Percentiles rank a stretch among this genome's conserved stretches.
These are phyloP conservation scores for Geranomyces variabilis DNA, from an alignment of 192 early-diverging fungal species.

Conservation along the genomic window DNA sequence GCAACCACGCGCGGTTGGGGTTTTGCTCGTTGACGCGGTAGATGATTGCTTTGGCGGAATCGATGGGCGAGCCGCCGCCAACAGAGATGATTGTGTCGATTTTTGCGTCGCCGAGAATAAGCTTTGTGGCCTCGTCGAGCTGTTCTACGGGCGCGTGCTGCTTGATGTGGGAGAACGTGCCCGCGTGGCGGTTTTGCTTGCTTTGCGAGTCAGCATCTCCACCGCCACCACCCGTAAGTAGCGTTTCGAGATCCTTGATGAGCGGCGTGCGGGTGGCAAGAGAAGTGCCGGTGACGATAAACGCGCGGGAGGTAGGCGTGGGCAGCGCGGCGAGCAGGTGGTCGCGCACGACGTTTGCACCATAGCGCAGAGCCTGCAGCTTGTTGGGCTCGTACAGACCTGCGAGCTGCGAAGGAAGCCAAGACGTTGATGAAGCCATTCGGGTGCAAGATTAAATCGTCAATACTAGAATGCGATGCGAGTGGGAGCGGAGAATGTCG, in stretches of 20 bases:
- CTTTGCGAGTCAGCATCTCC: too few relatives aligned
- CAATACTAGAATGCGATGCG: too few relatives aligned
- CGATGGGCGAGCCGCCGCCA: slow-evolving; percentile 25
- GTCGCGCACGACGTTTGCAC: slow-evolving; percentile 7
- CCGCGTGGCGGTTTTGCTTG: slow-evolving; percentile 6
- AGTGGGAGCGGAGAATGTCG: too few relatives aligned
- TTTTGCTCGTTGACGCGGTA: slow-evolving; percentile 7
- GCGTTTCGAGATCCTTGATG: slow-evolving; percentile 7
- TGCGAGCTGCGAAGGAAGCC: background rate
- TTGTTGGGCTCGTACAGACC: slow-evolving; percentile 19
- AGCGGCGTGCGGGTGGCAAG: slow-evolving; percentile 17
- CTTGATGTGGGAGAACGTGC: slow-evolving; percentile 20
- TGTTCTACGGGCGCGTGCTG: slow-evolving; percentile 19
- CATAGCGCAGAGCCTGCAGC: slow-evolving; percentile 21
- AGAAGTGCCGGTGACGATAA: slow-evolving; percentile 16
- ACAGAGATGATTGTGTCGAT: slow-evolving; percentile 29
- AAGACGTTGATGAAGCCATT: background rate
- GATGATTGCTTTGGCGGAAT: slow-evolving; percentile 13
- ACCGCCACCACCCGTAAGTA: too few relatives aligned
- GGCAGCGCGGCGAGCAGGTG: slow-evolving; percentile 18
- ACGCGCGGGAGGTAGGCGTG: slow-evolving; percentile 2
- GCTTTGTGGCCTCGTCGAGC: slow-evolving; percentile 14
- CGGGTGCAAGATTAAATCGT: too few relatives aligned
- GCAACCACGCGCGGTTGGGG: background rate
- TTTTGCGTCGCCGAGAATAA: background rate